Evolutionary conservation across 345 rosid species (phyloP), one percentile per base, ranked within the genome.

Genomic region (Ailanthus altissimus): DNA sequence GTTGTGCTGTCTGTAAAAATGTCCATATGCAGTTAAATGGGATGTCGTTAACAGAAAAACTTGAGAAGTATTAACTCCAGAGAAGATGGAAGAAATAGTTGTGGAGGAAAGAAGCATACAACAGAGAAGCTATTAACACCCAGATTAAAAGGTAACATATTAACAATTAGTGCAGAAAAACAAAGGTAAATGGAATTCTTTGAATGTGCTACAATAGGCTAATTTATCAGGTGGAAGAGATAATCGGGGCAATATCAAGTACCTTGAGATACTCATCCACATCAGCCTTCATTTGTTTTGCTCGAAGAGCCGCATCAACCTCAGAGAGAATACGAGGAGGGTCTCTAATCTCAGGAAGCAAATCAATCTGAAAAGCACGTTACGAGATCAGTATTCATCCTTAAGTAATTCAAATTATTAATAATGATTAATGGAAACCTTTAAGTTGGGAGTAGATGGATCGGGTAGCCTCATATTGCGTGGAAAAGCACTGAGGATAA

Each of bases 221-320:
- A 66, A 49, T 56, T 67, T 53, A 82, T 36, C 53, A 54, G 36
- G 32, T 54, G 9, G 38, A 56, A 9, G 26, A 28, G 53, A 57
- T 43, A 60, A 60, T 59, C 36, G 25, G 23, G 0, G 21, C 43
- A 73, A 59, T 43, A 59, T 20, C 40, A 73, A 28, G 18, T 77
- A 96, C 99, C 95, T 85, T 92, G 56, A 97, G 97, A 87, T 91
- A 94, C 83, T 97, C 99, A 80, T 97, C 99, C 23, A 94, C 88
- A 68, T 90, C 97, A 78, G 84, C 86, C 86, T 90, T 97, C 90
- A 97, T 89, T 80, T 89, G 94, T 81, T 90, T 92, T 56, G 88
- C 86, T 81, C 85, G 89, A 8, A 97, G 89, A 78, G 90, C 94
- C 23, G 97, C 87, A 77, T 97, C 98, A 79, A 97, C 97, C 82